Conservation (phyloP, 352 stramenopile species). For the Phytopythium boreale region DNA sequence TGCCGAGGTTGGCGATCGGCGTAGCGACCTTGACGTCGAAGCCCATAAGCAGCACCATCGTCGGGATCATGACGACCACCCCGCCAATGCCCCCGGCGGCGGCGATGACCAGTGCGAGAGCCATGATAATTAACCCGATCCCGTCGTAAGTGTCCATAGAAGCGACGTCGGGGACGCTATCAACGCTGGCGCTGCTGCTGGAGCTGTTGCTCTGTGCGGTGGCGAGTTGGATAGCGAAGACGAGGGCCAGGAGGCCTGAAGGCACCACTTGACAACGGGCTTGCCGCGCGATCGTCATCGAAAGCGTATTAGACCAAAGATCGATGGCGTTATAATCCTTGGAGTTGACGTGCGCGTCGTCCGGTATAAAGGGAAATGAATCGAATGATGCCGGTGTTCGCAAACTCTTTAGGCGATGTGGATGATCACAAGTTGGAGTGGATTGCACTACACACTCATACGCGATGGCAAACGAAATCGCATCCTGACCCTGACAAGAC, state of each 20-base stretch:
- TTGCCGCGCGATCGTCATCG: too few species aligned
- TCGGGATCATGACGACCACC: slow-evolving; percentile 48
- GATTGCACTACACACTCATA: background rate
- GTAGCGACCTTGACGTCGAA: slow-evolving; percentile 71
- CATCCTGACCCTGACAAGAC: background rate
- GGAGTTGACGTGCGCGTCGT: too few species aligned
- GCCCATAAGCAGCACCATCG: slow-evolving; percentile 61
- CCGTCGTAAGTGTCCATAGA: slow-evolving; percentile 38
- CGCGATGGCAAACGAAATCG: background rate
- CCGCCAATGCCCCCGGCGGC: slow-evolving; percentile 49
- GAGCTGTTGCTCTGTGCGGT: background rate
- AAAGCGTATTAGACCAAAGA: too few species aligned
- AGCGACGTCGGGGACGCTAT: slow-evolving; percentile 23
- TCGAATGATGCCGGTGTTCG: too few species aligned
- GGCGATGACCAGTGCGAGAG: slow-evolving; percentile 38
- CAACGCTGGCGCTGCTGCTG: background rate
- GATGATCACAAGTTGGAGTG: too few species aligned
- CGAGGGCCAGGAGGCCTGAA: slow-evolving; percentile 1
- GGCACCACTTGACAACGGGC: too few species aligned
- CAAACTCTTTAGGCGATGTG: background rate
- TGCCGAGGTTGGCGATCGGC: slow-evolving; percentile 57
- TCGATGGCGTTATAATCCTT: too few species aligned
- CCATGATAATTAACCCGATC: slow-evolving; percentile 48
- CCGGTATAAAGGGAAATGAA: too few species aligned
- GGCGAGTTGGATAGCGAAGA: background rate